phyloP scores from a whole-genome alignment of 257 asterid genomes.

The Solanum megistacrolobum region DNA sequence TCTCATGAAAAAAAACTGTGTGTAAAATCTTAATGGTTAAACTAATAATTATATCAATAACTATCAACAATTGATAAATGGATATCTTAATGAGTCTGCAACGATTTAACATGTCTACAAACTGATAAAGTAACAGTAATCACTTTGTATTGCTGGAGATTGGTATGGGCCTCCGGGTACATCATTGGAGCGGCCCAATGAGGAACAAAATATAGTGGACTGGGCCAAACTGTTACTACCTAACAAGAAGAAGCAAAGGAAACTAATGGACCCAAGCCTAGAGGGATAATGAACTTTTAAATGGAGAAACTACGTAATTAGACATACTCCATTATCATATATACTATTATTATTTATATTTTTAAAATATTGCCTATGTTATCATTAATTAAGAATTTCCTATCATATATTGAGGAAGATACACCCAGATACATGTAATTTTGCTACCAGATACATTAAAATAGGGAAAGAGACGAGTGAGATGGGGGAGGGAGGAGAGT shows the following conservation, averaged over 20 bases:
- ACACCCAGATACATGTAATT: not conserved
- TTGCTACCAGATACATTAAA: no score
- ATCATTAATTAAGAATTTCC: not conserved
- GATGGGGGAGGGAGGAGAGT: not conserved
- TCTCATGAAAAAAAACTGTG: not conserved
- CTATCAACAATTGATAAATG: no score
- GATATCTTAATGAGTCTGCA: no score
- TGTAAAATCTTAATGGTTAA: not conserved
- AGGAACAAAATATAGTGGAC: not conserved
- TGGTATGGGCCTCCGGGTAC: not conserved
- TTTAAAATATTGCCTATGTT: no score
- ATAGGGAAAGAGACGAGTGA: not conserved
- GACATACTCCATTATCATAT: no score
- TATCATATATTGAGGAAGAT: no score
- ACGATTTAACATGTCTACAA: no score
- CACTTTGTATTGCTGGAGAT: not conserved
- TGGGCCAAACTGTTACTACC: not conserved
- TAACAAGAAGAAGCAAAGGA: not conserved
- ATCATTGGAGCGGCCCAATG: not conserved
- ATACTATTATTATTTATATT: no score
- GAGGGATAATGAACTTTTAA: not conserved
- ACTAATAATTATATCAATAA: no score
- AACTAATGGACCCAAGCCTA: not conserved
- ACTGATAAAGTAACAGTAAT: no score
- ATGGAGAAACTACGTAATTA: no score